Conservation (phyloP, 805 yeast species). For the Wickerhamiella azyma region DNA sequence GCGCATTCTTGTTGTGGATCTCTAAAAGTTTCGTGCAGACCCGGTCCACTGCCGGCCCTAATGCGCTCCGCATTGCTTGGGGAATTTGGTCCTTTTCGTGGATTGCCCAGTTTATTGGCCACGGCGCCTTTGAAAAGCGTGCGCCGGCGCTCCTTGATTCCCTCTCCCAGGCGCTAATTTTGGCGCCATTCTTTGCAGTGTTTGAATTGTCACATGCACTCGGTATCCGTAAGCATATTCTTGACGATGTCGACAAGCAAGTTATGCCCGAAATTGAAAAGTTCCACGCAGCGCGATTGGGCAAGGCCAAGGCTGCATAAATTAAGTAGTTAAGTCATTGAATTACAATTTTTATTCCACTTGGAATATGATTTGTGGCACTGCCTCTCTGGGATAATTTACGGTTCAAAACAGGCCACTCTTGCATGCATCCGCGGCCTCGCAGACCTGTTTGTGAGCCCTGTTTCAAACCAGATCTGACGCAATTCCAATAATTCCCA, state of each 20-base stretch:
- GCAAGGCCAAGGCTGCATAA: neutral
- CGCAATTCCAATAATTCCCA: no score
- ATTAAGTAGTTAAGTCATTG: neutral
- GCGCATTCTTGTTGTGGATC: constrained; percentile 27
- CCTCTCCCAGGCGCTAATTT: constrained; percentile 66
- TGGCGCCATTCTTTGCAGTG: constrained; percentile 83
- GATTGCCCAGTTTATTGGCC: constrained; percentile 81
- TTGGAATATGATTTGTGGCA: no score
- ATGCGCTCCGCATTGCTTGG: constrained; percentile 23
- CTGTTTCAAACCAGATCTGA: no score
- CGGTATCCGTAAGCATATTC: constrained; percentile 46
- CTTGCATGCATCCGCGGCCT: no score
- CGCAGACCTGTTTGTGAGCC: no score
- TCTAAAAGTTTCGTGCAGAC: constrained; percentile 20
- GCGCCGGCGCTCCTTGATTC: constrained; percentile 84
- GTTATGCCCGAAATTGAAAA: constrained; percentile 24
- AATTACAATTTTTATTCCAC: no score
- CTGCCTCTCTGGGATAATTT: no score
- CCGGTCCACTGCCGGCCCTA: constrained; percentile 22
- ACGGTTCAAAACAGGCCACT: no score
- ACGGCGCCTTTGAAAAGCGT: constrained; percentile 62
- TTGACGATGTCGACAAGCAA: constrained; percentile 35
- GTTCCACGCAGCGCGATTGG: constrained; percentile 14
- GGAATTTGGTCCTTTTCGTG: constrained; percentile 44
- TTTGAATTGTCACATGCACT: constrained; percentile 58